Evolutionary conservation across 2,329 filamentous ascomycete genomes (phyloP).

Genomic region (Fusarium mexicanum): DNA sequence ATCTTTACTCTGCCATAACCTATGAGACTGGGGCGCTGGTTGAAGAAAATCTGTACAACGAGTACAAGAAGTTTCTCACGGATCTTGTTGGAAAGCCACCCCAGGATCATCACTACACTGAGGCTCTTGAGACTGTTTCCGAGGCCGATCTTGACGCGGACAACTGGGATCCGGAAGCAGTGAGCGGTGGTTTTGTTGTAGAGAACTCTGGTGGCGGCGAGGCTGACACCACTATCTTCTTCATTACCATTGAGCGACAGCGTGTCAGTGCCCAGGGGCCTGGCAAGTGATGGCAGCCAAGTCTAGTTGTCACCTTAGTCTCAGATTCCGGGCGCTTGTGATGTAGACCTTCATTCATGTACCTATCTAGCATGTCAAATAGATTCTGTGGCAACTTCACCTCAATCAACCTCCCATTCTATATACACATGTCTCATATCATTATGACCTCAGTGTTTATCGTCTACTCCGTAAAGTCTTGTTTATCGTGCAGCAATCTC

Average conservation of each 20-base stretch:
- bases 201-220: background rate
- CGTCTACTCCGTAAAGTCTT: too few species aligned
- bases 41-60: background rate
- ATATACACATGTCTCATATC: background rate
- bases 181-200: background rate
- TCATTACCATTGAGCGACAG: background rate
- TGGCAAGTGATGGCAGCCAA: background rate
- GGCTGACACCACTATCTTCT: background rate
- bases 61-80: background rate
- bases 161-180: background rate
- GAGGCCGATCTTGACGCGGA: background rate
- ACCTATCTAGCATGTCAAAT: background rate
- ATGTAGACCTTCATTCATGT: background rate
- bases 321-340: background rate
- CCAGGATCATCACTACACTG: background rate
- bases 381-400: background rate
- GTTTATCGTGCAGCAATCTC: too few species aligned
- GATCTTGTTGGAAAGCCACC: background rate
- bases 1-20: background rate
- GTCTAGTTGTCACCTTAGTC: background rate
- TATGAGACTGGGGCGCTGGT: background rate
- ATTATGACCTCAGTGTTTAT: accelerated
- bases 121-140: background rate
- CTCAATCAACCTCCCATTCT: background rate
- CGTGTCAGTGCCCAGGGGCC: background rate